Evolutionary conservation across 1,284 basidiomycete genomes (phyloP), one percentile per base, ranked within the genome.

Genomic region (Heterobasidion irregulare): DNA sequence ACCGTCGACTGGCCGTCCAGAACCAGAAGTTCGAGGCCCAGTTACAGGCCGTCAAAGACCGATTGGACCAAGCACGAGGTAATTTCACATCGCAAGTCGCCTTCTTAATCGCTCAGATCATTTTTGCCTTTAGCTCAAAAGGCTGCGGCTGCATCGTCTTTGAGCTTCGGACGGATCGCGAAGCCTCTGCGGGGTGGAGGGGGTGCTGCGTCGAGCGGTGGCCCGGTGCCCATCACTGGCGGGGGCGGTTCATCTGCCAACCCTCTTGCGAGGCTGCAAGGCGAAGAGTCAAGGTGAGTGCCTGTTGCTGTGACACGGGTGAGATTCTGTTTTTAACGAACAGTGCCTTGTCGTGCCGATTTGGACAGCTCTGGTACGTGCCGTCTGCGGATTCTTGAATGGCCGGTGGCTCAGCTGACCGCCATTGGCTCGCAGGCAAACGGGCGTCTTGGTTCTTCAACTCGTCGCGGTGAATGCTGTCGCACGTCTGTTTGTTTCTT

Each of bases 1-100:
- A 98, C 73, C 87, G 93, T 55, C 83, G 94, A 66, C 76, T 98
- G 57, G 87, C 89, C 36, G 73, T 89, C 59, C 92, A 96, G 77
- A 96, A 98, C 71, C 85, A 93, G 78, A 96, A 95, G 73, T 97
- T 96, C 73, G 94, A 97, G 72, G 84, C 84, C 55, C 93, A 97
- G 70, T 72, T 98, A 54, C 88, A 94, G 69, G 87, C 89, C 19
- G 89, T 98, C 63, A 92, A 92, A 71, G 92, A 96, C 66, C 81
- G 94, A 57, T 77, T 98, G 54, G 91, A 94, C 69, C 91, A 94
- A 69, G 92, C 94, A 57, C 84, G 93, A 72, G 91, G 92, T 94
- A 73, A 69, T 46, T 53, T 41, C 32, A 55, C 32, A 4, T 36
- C 7, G 34, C 15, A 8, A 36, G 41, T 45, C 16, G 32, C 2